phyloP scores from a whole-genome alignment of 345 rosid genomes.

The Dimocarpus longan region DNA sequence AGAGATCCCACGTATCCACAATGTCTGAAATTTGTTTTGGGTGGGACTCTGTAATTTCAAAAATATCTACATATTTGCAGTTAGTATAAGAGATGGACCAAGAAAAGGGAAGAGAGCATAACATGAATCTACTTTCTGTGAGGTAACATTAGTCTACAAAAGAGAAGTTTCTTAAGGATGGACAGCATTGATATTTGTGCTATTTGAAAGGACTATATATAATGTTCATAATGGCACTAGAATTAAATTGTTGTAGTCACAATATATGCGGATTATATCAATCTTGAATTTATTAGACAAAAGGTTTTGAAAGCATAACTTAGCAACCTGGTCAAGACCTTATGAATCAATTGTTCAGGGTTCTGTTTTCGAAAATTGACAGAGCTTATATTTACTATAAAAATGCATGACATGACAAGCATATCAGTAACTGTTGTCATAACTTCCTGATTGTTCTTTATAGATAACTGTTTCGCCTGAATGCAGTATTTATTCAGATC shows the following conservation, averaged over 20 bases:
- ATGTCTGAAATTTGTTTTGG: not conserved
- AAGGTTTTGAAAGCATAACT: not conserved
- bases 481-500: not conserved
- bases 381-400: not conserved
- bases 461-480: not conserved
- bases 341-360: not conserved
- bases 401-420: not conserved
- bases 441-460: not conserved
- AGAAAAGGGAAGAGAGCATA: constrained; percentile 1
- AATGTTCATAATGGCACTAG: not conserved
- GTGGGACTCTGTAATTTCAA: not conserved
- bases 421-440: not conserved
- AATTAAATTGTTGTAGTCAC: not conserved
- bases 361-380: not conserved
- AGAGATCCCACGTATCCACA: not conserved
- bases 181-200: not conserved
- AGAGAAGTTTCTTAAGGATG: not conserved
- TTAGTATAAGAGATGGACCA: not conserved
- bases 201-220: not conserved
- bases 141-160: not conserved
- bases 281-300: not conserved
- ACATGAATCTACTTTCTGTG: not conserved
- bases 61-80: not conserved
- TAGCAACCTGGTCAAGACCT: not conserved
- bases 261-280: not conserved